Evolutionary conservation across 2,329 filamentous ascomycete species (phyloP).

Genomic region (Calonectria pseudoturangicola): DNA sequence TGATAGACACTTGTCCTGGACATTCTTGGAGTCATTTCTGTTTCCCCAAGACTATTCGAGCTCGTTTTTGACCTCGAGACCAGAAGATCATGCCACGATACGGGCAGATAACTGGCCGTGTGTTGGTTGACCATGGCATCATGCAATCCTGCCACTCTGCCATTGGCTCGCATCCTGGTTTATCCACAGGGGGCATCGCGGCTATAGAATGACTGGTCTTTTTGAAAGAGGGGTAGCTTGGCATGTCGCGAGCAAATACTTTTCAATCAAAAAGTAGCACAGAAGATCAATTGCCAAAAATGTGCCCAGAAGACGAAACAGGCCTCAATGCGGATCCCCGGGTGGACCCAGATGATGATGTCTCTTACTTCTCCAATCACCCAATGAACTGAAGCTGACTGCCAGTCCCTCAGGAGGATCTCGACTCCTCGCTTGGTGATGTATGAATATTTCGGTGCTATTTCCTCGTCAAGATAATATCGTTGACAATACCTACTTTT

Average conservation of each 20-base stretch:
- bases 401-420: neutral
- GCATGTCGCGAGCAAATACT: neutral
- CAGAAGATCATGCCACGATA: neutral
- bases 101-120: neutral
- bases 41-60: too few species aligned
- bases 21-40: too few species aligned
- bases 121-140: constrained; percentile 12
- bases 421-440: constrained; percentile 15
- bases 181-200: neutral
- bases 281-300: neutral
- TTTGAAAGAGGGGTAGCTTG: neutral
- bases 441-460: neutral
- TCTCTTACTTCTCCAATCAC: neutral
- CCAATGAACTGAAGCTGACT: neutral
- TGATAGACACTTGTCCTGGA: too few species aligned
- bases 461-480: neutral
- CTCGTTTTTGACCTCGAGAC: too few species aligned
- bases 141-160: neutral
- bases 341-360: constrained; percentile 14
- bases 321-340: neutral
- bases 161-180: constrained; percentile 21
- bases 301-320: neutral
- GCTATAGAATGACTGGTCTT: constrained; percentile 12
- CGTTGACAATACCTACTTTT: neutral
- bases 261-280: neutral